Conservation (phyloP, 768 basidiomycete genomes). For the Coprinopsis marcescibilis region DNA sequence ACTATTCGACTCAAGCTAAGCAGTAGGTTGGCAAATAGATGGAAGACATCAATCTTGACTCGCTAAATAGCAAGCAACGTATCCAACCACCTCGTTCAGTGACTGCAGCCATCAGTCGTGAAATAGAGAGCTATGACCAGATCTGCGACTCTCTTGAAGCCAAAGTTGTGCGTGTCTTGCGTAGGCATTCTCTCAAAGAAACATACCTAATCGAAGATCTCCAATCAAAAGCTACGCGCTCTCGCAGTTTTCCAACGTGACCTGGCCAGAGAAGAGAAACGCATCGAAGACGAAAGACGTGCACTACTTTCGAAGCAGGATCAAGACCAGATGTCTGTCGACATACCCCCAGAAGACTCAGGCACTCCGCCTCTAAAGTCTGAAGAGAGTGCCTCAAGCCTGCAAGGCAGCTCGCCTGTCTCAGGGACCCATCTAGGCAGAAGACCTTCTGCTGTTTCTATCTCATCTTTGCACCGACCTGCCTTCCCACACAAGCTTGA, state of each 20-base stretch:
- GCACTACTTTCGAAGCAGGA: constrained; percentile 2
- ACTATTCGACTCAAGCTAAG: constrained; percentile 27
- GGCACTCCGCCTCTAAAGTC: background rate
- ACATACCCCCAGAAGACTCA: constrained; percentile 12
- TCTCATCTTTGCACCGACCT: constrained; percentile 74
- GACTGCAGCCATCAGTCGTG: constrained; percentile 59
- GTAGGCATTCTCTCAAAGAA: background rate
- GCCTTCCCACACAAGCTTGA: constrained; percentile 73
- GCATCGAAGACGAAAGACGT: constrained; percentile 32
- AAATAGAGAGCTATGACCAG: constrained; percentile 77
- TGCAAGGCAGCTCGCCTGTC: constrained; percentile 26
- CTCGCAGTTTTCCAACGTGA: constrained; percentile 71
- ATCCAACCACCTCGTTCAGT: constrained; percentile 54
- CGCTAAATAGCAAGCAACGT: no score
- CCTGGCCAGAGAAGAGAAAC: constrained; percentile 53
- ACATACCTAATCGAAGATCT: constrained; percentile 3
- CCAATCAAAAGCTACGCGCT: constrained; percentile 51
- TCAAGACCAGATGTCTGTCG: background rate
- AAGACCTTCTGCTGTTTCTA: constrained; percentile 71
- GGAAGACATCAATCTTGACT: constrained; percentile 36
- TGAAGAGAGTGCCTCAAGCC: constrained; percentile 6
- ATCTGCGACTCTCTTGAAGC: constrained; percentile 74
- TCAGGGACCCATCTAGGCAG: constrained; percentile 24
- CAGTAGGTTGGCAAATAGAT: background rate
- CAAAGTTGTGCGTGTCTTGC: constrained; percentile 45